Base-by-base conservation (phyloP, 495 filamentous ascomycete genomes). In the Penicillium mononematosum region DNA sequence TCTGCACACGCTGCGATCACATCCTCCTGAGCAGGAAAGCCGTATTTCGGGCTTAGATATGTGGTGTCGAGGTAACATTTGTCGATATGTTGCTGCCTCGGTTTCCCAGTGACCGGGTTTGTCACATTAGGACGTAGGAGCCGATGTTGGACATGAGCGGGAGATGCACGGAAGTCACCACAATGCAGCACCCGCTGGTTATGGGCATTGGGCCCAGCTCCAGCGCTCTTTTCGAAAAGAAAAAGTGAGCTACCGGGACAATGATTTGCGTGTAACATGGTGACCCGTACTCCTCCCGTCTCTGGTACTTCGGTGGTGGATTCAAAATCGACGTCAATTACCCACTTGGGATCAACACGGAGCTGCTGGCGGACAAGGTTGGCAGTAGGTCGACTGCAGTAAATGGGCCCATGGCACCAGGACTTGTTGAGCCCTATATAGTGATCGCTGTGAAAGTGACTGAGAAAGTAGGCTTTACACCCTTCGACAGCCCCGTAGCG, bases 401-500 rank as follows among this genome's bases (percentile, higher is more conserved):
- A 99, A 38, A 99, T 98, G 2, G 91, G 93, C 0, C 94, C 94
- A 67, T 98, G 93, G 51, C 79, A 82, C 94, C 94, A 99, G 45
- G 80, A 89, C 10, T 87, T 84, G 22, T 88, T 92, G 4, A 99
- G 78, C 1, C 94, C 94, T 32, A 96, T 83, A 68, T 99, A 99
- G 64, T 99, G 94, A 66, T 99, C 94, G 58, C 89, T 95, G 71
- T 99, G 94, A 61, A 97, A 99, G 66, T 99, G 94, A 60, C 91
- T 96, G 25, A 99, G 81, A 65, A 99, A 99, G 69, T 99, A 99
- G 20, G 93, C 94, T 47, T 89, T 87, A 68, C 91, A 95, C 0
- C 90, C 92, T 68, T 95, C 83, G 0, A 99, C 88, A 4, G 91
- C 89, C 4, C 94, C 95, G 65, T 98, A 99, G 6, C 92, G 85